phyloP scores from a whole-genome alignment of 2,329 filamentous ascomycete genomes.

The Cercospora sojina region DNA sequence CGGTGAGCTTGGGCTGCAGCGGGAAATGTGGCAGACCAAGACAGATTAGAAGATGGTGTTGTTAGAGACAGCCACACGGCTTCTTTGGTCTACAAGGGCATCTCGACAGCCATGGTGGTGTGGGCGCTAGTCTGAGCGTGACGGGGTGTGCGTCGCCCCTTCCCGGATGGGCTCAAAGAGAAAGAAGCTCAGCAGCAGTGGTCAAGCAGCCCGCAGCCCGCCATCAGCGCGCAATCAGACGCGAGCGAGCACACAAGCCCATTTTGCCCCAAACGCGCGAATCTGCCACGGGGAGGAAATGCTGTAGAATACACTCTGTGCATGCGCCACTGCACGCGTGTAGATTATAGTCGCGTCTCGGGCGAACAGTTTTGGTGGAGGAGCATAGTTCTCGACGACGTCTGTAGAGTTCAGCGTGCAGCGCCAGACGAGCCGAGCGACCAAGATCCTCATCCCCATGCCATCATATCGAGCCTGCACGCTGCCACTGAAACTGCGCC shows the following conservation, averaged over 20 bases:
- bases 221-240: not conserved
- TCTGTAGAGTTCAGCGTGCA: slow-evolving; percentile 5
- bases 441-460: not conserved
- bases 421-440: slow-evolving; percentile 4
- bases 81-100: not conserved
- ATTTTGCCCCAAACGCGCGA: not conserved
- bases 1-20: not conserved
- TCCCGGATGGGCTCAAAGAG: slow-evolving; percentile 1
- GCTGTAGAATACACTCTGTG: not conserved
- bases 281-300: not conserved
- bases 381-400: not conserved
- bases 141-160: not conserved
- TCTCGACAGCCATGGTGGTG: not conserved
- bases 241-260: slow-evolving; percentile 1
- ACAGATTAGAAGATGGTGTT: not conserved
- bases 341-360: not conserved
- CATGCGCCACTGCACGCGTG: not conserved
- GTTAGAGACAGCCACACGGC: not conserved
- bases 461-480: not conserved
- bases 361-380: not conserved
- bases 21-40: not conserved
- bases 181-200: not conserved
- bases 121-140: not conserved
- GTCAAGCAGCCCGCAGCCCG: not conserved
- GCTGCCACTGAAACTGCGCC: not conserved